A percentile compares a stretch with the other conserved stretches of the same genome.
These are phyloP conservation scores for Penicillium rolfsii DNA, from an alignment of 2,329 filamentous ascomycete genomes.

Conservation along the genomic window DNA sequence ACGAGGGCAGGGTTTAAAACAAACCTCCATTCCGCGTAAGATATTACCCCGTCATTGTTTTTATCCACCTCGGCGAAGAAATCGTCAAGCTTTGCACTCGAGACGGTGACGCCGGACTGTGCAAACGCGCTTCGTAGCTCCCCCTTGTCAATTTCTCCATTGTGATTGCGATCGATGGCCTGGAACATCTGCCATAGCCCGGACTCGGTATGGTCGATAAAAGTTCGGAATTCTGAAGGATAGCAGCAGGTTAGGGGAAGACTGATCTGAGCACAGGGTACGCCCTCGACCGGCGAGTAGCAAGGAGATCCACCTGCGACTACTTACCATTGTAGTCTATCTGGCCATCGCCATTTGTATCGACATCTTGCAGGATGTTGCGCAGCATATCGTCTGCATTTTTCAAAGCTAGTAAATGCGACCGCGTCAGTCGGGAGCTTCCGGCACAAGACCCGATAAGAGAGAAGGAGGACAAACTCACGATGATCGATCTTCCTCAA, in stretches of 20 bases:
- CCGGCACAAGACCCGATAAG: slow-evolving; percentile 27
- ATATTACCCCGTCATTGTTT: slow-evolving; percentile 84
- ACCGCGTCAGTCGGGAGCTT: slow-evolving; percentile 30
- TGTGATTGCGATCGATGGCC: slow-evolving; percentile 80
- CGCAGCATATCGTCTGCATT: slow-evolving; percentile 86
- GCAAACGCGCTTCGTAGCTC: slow-evolving; percentile 81
- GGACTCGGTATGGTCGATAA: slow-evolving; percentile 84
- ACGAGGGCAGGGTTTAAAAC: slow-evolving; percentile 41
- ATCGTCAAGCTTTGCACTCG: slow-evolving; percentile 72
- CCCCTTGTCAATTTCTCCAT: slow-evolving; percentile 83
- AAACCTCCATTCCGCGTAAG: slow-evolving; percentile 96
- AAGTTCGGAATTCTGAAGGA: slow-evolving; percentile 77
- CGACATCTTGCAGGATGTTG: slow-evolving; percentile 79
- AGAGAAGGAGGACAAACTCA: slow-evolving; percentile 50
- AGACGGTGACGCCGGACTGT: slow-evolving; percentile 75
- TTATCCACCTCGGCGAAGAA: slow-evolving; percentile 91
- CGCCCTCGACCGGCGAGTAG: neutral
- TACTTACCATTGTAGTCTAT: slow-evolving; percentile 84
- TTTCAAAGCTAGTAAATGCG: slow-evolving; percentile 66
- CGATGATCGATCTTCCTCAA: slow-evolving; percentile 89
- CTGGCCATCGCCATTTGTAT: slow-evolving; percentile 82
- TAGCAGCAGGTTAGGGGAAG: slow-evolving; percentile 28
- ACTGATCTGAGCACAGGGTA: slow-evolving; percentile 14
- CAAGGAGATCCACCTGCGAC: slow-evolving; percentile 21
- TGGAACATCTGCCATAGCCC: slow-evolving; percentile 82